phyloP scores from a whole-genome alignment of 257 asterid species.

The Euphrasia confusa region DNA sequence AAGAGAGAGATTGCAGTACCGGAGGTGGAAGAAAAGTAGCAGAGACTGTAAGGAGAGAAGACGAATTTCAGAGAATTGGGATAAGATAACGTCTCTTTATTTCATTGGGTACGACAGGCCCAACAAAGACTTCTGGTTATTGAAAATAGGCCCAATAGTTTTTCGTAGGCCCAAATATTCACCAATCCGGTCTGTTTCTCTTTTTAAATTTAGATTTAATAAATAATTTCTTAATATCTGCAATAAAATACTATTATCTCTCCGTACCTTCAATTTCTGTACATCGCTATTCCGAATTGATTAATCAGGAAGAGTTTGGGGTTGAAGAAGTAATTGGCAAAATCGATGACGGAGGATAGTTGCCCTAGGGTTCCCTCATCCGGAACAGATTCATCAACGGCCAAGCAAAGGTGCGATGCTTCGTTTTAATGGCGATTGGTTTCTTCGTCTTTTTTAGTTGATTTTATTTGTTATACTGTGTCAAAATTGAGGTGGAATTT shows the following conservation, averaged over 20 bases:
- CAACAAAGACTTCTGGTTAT: no score
- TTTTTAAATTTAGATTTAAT: no score
- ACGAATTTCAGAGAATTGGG: slow-evolving; percentile 29
- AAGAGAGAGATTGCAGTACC: slow-evolving; percentile 25
- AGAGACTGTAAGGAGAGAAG: slow-evolving; percentile 13
- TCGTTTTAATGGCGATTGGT: slow-evolving; percentile 18
- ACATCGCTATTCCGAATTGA: neutral
- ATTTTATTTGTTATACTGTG: neutral
- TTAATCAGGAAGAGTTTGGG: slow-evolving; percentile 4
- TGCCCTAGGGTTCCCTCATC: slow-evolving; percentile 64
- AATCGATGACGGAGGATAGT: slow-evolving; percentile 59
- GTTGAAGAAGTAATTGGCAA: slow-evolving; percentile 11
- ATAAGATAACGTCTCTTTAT: slow-evolving; percentile 28
- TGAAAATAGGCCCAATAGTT: no score
- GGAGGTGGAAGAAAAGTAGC: slow-evolving; percentile 23
- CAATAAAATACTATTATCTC: neutral
- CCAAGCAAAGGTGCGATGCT: slow-evolving; percentile 66
- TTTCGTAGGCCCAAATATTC: no score
- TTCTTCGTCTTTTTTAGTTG: neutral
- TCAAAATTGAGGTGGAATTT: slow-evolving; percentile 11
- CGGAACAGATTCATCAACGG: slow-evolving; percentile 53
- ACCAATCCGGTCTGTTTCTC: no score
- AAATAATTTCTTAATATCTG: no score
- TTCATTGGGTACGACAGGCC: no score
- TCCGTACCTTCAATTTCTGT: neutral